Evolutionary conservation across 768 basidiomycete genomes (phyloP).

Genomic region (Mrakia hoshinonis): DNA sequence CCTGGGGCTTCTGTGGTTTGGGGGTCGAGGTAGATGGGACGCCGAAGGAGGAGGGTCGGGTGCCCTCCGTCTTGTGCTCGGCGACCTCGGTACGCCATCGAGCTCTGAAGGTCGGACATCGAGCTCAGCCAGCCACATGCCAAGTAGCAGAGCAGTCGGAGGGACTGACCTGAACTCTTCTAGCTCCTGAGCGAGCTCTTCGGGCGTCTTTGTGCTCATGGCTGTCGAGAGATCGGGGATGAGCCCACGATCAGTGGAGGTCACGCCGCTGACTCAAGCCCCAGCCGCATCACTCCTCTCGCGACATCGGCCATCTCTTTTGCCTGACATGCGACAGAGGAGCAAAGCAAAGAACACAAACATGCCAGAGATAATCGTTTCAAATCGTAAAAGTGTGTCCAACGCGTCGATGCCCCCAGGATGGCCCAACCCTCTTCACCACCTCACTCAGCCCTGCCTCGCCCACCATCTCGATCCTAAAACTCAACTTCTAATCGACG

Average conservation of each 20-base stretch:
- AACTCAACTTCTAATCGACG: background rate
- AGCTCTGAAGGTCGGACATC: background rate
- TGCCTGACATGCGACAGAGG: too few relatives aligned
- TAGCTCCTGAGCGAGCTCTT: background rate
- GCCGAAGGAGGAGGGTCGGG: background rate
- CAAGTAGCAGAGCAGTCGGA: background rate
- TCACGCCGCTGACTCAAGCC: background rate
- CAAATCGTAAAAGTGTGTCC: constrained; percentile 13
- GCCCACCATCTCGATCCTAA: background rate
- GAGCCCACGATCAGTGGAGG: constrained; percentile 2
- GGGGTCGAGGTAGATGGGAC: background rate
- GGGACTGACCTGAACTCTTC: background rate
- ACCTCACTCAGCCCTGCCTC: background rate
- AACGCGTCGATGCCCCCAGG: too few relatives aligned
- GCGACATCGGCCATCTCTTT: too few relatives aligned
- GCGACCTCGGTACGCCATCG: background rate
- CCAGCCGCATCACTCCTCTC: background rate
- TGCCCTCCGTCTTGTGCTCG: background rate
- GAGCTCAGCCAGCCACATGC: too few relatives aligned
- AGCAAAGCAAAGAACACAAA: background rate
- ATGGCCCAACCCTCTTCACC: background rate
- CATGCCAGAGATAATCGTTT: background rate
- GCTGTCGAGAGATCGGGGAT: background rate
- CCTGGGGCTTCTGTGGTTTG: background rate
- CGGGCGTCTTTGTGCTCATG: background rate